Percentiles rank a stretch among this genome's conserved stretches.
phyloP scores from a whole-genome alignment of 2,329 filamentous ascomycete genomes.

The Catunica adiposa region DNA sequence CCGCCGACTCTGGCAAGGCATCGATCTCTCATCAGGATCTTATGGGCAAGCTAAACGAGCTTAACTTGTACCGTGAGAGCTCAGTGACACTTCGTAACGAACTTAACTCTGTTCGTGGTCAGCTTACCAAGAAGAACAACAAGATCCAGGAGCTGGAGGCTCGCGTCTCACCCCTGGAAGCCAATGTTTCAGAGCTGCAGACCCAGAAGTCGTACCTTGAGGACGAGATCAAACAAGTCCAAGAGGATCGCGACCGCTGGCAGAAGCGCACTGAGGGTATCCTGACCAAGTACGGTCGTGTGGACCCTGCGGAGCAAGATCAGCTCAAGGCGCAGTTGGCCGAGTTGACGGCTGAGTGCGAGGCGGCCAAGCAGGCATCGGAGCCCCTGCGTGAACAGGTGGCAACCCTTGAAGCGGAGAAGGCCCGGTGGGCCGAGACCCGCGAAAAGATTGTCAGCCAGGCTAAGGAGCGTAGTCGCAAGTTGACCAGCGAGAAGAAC shows the following conservation, averaged over 20 bases:
- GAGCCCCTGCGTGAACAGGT: slow-evolving; percentile 37
- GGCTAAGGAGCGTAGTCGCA: slow-evolving; percentile 43
- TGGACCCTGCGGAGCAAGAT: slow-evolving; percentile 85
- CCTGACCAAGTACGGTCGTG: slow-evolving; percentile 85
- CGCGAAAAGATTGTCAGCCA: slow-evolving; percentile 42
- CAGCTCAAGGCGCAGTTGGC: slow-evolving; percentile 66
- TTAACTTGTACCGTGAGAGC: slow-evolving; percentile 92
- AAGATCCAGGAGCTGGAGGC: slow-evolving; percentile 58
- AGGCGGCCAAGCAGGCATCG: slow-evolving; percentile 35
- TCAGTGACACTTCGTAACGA: slow-evolving; percentile 82
- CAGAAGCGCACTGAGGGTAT: slow-evolving; percentile 93
- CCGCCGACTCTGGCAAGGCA: slow-evolving; percentile 55
- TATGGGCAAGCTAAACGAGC: slow-evolving; percentile 85
- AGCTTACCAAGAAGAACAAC: slow-evolving; percentile 56
- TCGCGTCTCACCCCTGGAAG: slow-evolving; percentile 68
- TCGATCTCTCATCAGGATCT: slow-evolving; percentile 74
- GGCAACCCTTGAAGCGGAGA: slow-evolving; percentile 38
- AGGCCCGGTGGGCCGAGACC: slow-evolving; percentile 34
- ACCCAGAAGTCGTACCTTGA: slow-evolving; percentile 66
- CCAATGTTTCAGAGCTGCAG: slow-evolving; percentile 65
- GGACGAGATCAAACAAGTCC: slow-evolving; percentile 73
- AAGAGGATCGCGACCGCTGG: slow-evolving; percentile 86
- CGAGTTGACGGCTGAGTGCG: slow-evolving; percentile 47
- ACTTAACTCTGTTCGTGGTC: slow-evolving; percentile 58
- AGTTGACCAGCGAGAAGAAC: slow-evolving; percentile 36